Evolutionary conservation across 2,329 filamentous ascomycete species (phyloP).

Genomic region (Diaporthe eres): DNA sequence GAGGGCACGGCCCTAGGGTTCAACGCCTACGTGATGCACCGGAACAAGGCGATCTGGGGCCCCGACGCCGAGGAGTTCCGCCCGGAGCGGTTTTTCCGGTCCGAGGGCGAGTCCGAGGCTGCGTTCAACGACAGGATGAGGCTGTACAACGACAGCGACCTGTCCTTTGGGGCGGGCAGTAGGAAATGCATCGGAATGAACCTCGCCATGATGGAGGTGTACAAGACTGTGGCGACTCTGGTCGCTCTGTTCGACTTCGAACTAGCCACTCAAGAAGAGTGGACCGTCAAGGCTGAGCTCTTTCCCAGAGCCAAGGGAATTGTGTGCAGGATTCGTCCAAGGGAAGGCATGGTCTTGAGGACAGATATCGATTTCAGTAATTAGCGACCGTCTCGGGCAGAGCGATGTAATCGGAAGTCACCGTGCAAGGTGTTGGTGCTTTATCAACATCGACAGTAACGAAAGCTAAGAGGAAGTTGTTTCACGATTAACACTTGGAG

Average conservation of each 20-base stretch:
- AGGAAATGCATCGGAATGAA: constrained; percentile 53
- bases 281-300: constrained; percentile 26
- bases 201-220: constrained; percentile 52
- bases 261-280: constrained; percentile 17
- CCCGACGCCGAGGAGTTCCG: constrained; percentile 59
- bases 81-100: constrained; percentile 62
- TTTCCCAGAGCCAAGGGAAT: constrained; percentile 29
- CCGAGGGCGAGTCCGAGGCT: constrained; percentile 50
- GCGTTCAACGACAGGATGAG: constrained; percentile 51
- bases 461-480: not conserved
- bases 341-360: constrained; percentile 21
- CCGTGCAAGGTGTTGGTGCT: not conserved
- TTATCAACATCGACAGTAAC: not conserved
- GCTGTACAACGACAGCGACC: constrained; percentile 53
- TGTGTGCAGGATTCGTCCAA: constrained; percentile 11
- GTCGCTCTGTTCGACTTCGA: constrained; percentile 47
- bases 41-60: constrained; percentile 57
- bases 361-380: constrained; percentile 18
- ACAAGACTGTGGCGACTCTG: constrained; percentile 58
- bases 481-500: not conserved
- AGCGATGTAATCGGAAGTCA: not conserved
- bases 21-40: constrained; percentile 53
- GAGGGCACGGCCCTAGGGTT: constrained; percentile 51
- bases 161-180: constrained; percentile 53
- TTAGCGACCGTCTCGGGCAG: not conserved